Conservation (phyloP, 192 early-diverging fungal species). For the Funneliformis geosporum region DNA sequence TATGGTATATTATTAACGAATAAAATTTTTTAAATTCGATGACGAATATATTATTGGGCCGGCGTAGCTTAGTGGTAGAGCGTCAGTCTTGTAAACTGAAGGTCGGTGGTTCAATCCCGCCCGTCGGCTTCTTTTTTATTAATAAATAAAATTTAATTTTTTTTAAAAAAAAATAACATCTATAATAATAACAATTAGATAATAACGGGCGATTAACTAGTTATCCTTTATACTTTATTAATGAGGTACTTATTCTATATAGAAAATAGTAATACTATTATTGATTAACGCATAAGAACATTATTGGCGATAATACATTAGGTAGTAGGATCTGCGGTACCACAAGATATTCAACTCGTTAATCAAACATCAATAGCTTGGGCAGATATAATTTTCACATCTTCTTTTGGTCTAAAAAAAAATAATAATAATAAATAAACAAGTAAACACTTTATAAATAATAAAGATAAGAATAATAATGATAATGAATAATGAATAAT, state of each 20-base stretch:
- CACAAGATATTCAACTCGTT: background rate
- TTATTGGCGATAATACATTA: too few species aligned
- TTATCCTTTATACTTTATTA: background rate
- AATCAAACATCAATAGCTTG: conserved; percentile 1
- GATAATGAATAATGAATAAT: background rate
- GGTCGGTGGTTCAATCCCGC: conserved; percentile 69
- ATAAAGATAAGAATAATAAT: too few species aligned
- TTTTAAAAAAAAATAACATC: background rate
- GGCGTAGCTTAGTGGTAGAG: conserved; percentile 68
- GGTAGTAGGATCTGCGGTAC: background rate
- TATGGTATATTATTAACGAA: too few species aligned
- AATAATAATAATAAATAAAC: background rate
- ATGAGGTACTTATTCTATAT: too few species aligned
- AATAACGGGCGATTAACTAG: background rate
- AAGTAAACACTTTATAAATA: background rate
- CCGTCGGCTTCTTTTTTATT: conserved; percentile 42
- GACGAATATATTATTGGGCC: conserved; percentile 27
- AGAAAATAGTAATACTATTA: too few species aligned
- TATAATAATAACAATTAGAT: too few species aligned
- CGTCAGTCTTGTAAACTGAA: conserved; percentile 78
- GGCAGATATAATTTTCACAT: conserved; percentile 50
- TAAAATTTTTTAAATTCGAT: too few species aligned
- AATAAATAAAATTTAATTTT: background rate
- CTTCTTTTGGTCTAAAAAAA: conserved; percentile 45
- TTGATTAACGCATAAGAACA: too few species aligned